Conservation (phyloP, 2,329 filamentous ascomycete genomes). For the Alternaria triticimaculans region DNA sequence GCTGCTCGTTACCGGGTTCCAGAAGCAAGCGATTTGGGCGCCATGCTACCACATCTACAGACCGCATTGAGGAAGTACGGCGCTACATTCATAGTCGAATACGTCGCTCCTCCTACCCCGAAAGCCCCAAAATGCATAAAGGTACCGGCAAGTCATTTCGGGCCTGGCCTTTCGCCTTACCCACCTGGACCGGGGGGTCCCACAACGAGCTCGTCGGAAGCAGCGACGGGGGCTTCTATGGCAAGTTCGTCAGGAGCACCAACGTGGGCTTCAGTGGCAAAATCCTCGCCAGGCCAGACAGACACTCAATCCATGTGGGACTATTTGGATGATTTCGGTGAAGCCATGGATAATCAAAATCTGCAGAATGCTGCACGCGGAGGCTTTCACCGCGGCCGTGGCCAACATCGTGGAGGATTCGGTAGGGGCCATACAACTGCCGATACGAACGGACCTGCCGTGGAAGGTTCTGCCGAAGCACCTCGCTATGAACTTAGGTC, state of each 20-base stretch:
- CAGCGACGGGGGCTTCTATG: neutral
- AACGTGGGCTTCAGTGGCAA: neutral
- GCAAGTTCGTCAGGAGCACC: neutral
- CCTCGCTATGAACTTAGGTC: conserved; percentile 10
- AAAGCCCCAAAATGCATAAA: neutral
- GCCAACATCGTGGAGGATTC: neutral
- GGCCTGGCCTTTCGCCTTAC: neutral
- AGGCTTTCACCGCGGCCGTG: neutral
- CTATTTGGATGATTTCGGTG: too few relatives aligned
- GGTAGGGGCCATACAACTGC: neutral
- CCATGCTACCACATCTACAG: conserved; percentile 11
- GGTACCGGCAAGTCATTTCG: neutral
- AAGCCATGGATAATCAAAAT: neutral
- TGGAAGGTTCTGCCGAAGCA: neutral
- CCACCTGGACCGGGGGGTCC: neutral
- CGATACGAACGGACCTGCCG: neutral
- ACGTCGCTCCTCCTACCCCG: neutral
- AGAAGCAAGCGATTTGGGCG: neutral
- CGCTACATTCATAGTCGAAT: neutral
- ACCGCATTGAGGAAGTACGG: conserved; percentile 5
- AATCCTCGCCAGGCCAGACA: neutral
- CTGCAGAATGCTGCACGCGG: neutral
- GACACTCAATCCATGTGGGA: neutral
- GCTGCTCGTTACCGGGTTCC: neutral
- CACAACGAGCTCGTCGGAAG: neutral